Percentiles rank a stretch among this genome's conserved stretches.
phyloP scores from a whole-genome alignment of 257 asterid genomes.

The Ilex asprella region DNA sequence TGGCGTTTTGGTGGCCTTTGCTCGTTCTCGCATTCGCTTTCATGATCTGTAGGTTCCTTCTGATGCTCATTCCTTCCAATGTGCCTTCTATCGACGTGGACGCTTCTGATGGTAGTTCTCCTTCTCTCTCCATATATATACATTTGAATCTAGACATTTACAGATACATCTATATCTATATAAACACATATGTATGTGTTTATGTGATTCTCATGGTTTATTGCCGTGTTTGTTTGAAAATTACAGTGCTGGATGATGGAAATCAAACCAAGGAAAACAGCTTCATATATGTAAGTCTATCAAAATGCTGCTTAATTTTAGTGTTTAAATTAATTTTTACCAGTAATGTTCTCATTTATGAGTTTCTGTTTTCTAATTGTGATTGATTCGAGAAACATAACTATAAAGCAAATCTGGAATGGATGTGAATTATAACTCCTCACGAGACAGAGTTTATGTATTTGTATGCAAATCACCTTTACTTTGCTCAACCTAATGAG shows the following conservation, averaged over 20 bases:
- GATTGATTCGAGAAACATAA: too few relatives aligned
- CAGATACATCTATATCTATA: too few relatives aligned
- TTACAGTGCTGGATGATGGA: constrained; percentile 82
- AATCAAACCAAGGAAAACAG: constrained; percentile 82
- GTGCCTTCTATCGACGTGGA: constrained; percentile 93
- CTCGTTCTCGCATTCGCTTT: constrained; percentile 60
- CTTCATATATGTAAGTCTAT: constrained; percentile 77
- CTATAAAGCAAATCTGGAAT: too few relatives aligned
- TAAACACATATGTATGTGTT: background rate
- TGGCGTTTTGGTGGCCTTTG: constrained; percentile 97
- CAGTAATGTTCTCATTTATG: background rate
- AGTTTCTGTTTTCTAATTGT: background rate
- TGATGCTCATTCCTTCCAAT: constrained; percentile 84
- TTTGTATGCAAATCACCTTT: too few relatives aligned
- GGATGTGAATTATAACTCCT: too few relatives aligned
- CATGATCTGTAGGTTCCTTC: constrained; percentile 75
- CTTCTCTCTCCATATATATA: background rate
- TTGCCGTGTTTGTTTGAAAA: constrained; percentile 7
- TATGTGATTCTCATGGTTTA: background rate
- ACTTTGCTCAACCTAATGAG: too few relatives aligned
- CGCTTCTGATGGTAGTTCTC: constrained; percentile 67
- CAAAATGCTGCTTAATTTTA: constrained; percentile 9
- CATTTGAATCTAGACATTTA: background rate
- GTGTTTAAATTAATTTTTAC: background rate
- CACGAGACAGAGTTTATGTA: too few relatives aligned